Percentiles rank a stretch among this genome's conserved stretches.
Evolutionary conservation across 192 early-diverging fungal species (phyloP).

Genomic region (Coemansia sp.): DNA sequence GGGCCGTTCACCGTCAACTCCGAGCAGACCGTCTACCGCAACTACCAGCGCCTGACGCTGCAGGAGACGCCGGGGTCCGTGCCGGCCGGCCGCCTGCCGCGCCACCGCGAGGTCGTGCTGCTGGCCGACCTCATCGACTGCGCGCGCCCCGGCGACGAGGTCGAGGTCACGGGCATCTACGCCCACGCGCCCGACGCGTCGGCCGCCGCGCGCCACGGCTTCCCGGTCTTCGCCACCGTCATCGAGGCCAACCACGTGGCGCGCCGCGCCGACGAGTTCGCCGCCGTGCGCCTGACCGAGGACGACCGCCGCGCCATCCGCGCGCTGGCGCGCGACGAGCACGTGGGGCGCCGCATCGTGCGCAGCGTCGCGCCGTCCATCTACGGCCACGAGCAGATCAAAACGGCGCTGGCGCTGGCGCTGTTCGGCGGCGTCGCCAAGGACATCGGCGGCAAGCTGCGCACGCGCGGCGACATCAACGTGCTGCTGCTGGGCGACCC

Average conservation of each 20-base stretch:
- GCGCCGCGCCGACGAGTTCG: slow-evolving; percentile 86
- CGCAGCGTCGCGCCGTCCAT: slow-evolving; percentile 98
- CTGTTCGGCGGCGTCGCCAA: slow-evolving; percentile 97
- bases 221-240: slow-evolving; percentile 94
- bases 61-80: slow-evolving; percentile 96
- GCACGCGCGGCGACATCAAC: slow-evolving; percentile 97
- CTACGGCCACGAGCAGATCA: slow-evolving; percentile 97
- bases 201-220: slow-evolving; percentile 87
- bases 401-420: slow-evolving; percentile 86
- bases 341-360: slow-evolving; percentile 82
- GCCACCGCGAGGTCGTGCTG: slow-evolving; percentile 89
- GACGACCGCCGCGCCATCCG: slow-evolving; percentile 83
- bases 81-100: slow-evolving; percentile 90
- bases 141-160: slow-evolving; percentile 93
- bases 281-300: slow-evolving; percentile 83
- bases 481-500: slow-evolving; percentile 90
- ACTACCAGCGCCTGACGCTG: slow-evolving; percentile 94
- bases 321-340: slow-evolving; percentile 69
- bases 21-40: slow-evolving; percentile 95
- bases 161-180: slow-evolving; percentile 94
- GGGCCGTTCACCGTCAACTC: slow-evolving; percentile 89
- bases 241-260: slow-evolving; percentile 95
- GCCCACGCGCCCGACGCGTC: slow-evolving; percentile 91
- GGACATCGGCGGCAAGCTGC: slow-evolving; percentile 89
- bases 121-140: slow-evolving; percentile 96